Percentiles rank a stretch among this genome's conserved stretches.
Conservation (phyloP, 352 stramenopile species). For the Phytophthora kernoviae region DNA sequence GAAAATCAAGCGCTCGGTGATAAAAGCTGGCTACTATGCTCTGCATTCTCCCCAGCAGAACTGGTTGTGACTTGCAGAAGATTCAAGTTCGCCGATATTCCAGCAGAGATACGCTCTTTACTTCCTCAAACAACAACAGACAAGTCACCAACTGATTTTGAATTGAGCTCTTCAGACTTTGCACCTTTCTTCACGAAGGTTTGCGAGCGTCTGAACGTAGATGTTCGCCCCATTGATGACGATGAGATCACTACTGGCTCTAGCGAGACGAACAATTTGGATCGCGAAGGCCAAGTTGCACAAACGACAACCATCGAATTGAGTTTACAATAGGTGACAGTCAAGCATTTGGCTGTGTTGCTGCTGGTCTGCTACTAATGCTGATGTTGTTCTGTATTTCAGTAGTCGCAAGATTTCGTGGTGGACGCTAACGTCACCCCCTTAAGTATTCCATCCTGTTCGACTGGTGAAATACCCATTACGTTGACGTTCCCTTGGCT, state of each 20-base stretch:
- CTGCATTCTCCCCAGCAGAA: slow-evolving; percentile 29
- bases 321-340: neutral
- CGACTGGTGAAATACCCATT: neutral
- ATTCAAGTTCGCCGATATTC: slow-evolving; percentile 20
- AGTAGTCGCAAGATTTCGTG: too few relatives aligned
- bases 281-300: neutral
- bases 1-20: neutral
- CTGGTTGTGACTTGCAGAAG: slow-evolving; percentile 14
- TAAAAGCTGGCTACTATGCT: slow-evolving; percentile 20
- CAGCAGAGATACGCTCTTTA: slow-evolving; percentile 13
- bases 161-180: neutral
- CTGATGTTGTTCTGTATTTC: too few relatives aligned
- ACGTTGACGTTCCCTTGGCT: slow-evolving; percentile 1
- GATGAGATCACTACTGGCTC: too few relatives aligned
- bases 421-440: neutral
- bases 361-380: too few relatives aligned
- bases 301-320: neutral
- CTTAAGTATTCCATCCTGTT: neutral
- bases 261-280: neutral
- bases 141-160: neutral
- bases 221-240: neutral
- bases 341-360: neutral
- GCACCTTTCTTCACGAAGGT: slow-evolving; percentile 16
- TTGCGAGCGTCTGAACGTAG: slow-evolving; percentile 15
- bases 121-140: neutral